phyloP scores from a whole-genome alignment of 257 asterid genomes.

The Solanum paucissectum region DNA sequence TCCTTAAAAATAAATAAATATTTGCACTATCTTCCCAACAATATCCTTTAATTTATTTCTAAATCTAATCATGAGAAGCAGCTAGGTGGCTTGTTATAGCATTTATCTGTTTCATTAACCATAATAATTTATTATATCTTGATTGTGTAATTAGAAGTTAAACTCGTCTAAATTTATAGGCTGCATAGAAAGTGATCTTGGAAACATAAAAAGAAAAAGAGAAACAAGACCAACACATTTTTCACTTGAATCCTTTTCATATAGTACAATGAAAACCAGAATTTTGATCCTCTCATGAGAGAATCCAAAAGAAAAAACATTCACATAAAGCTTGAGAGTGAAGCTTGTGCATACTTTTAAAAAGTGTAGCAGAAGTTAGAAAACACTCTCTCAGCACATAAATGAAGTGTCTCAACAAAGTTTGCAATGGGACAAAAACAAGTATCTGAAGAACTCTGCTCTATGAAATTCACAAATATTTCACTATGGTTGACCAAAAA shows the following conservation, averaged over 20 bases:
- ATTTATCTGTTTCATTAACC: neutral
- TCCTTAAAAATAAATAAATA: too few relatives aligned
- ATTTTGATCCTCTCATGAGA: neutral
- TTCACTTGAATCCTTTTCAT: neutral
- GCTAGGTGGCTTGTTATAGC: neutral
- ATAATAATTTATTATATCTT: neutral
- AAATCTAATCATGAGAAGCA: neutral
- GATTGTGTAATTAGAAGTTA: neutral
- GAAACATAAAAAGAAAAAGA: neutral
- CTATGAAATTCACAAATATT: neutral
- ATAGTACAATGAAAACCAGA: neutral
- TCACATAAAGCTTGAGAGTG: neutral
- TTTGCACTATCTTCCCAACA: too few relatives aligned
- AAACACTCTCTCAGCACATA: neutral
- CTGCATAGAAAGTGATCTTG: neutral
- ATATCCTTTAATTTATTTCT: neutral
- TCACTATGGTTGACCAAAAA: conserved; percentile 2
- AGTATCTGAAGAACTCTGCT: neutral
- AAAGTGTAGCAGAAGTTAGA: neutral
- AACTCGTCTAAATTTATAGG: neutral
- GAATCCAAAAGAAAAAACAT: neutral
- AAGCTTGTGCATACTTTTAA: neutral
- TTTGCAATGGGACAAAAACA: neutral
- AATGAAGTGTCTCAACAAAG: neutral
- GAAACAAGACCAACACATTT: neutral